phyloP scores from a whole-genome alignment of 441 rosid species.

The Adansonia madagascariensis region DNA sequence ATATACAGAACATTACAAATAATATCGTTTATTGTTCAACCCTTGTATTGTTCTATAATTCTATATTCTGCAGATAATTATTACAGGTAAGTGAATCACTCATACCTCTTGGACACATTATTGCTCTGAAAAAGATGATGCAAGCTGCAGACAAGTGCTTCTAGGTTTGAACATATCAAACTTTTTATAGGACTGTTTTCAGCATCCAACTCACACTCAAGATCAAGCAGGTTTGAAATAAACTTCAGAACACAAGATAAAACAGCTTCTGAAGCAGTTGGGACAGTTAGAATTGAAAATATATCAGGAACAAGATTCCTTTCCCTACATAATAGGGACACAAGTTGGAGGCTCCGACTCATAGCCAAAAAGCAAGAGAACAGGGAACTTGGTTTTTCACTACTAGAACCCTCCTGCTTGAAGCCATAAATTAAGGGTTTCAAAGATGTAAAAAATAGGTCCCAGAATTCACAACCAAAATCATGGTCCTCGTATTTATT shows the following conservation, averaged over 20 bases:
- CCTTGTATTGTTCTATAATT: not conserved
- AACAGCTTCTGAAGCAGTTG: constrained; percentile 82
- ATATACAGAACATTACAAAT: not conserved
- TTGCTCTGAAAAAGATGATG: constrained; percentile 67
- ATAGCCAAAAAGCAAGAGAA: constrained; percentile 91
- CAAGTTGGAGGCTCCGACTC: constrained; percentile 76
- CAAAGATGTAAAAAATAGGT: constrained; percentile 76
- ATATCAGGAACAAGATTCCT: constrained; percentile 76
- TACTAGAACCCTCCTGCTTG: constrained; percentile 94
- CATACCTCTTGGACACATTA: constrained; percentile 68
- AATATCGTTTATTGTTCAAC: not conserved
- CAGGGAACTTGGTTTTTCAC: constrained; percentile 91
- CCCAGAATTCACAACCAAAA: constrained; percentile 80
- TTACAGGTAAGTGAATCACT: constrained; percentile 13
- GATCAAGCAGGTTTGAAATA: constrained; percentile 77
- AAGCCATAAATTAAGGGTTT: constrained; percentile 75
- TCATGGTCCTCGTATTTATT: constrained; percentile 84
- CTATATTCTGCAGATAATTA: not conserved
- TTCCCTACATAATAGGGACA: constrained; percentile 65
- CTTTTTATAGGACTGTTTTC: constrained; percentile 48
- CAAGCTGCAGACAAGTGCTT: constrained; percentile 69
- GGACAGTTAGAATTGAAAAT: constrained; percentile 72
- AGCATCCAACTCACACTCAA: constrained; percentile 60
- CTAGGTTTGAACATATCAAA: constrained; percentile 63
- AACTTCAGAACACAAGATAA: constrained; percentile 69